These are phyloP conservation scores for Epichloe gansuensis DNA, from an alignment of 2,329 filamentous ascomycete species.

Conservation along the genomic window DNA sequence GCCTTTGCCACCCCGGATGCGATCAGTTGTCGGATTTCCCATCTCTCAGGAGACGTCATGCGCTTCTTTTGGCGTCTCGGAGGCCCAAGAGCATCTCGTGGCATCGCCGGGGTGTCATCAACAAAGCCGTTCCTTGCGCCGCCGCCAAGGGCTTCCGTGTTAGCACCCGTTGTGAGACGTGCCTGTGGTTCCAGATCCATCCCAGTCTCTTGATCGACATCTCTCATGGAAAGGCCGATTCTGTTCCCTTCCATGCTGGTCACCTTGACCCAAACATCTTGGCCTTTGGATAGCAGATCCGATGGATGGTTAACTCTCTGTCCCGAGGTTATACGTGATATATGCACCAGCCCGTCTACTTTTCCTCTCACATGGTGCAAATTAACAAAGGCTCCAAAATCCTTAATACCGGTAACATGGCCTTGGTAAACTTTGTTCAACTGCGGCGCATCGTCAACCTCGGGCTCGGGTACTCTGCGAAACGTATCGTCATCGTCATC, in stretches of 20 bases:
- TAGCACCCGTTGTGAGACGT: constrained; percentile 77
- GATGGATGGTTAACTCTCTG: constrained; percentile 85
- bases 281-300: constrained; percentile 68
- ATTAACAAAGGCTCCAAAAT: constrained; percentile 93
- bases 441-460: constrained; percentile 71
- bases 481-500: constrained; percentile 45
- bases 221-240: constrained; percentile 91
- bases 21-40: constrained; percentile 95
- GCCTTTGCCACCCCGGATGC: constrained; percentile 89
- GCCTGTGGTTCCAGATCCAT: constrained; percentile 69
- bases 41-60: constrained; percentile 91
- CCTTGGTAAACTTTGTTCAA: constrained; percentile 84
- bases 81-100: constrained; percentile 26
- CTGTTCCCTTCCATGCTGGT: constrained; percentile 70
- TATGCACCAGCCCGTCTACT: constrained; percentile 85
- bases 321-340: constrained; percentile 77
- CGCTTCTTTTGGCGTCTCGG: constrained; percentile 65
- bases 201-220: constrained; percentile 84
- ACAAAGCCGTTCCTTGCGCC: constrained; percentile 44
- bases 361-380: constrained; percentile 77
- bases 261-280: constrained; percentile 87
- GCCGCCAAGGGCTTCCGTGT: constrained; percentile 69
- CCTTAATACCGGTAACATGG: constrained; percentile 81
- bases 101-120: constrained; percentile 24
- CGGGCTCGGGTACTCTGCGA: constrained; percentile 52